Evolutionary conservation across 495 filamentous ascomycete genomes (phyloP).

Genomic region (Aspergillus nanangensis): DNA sequence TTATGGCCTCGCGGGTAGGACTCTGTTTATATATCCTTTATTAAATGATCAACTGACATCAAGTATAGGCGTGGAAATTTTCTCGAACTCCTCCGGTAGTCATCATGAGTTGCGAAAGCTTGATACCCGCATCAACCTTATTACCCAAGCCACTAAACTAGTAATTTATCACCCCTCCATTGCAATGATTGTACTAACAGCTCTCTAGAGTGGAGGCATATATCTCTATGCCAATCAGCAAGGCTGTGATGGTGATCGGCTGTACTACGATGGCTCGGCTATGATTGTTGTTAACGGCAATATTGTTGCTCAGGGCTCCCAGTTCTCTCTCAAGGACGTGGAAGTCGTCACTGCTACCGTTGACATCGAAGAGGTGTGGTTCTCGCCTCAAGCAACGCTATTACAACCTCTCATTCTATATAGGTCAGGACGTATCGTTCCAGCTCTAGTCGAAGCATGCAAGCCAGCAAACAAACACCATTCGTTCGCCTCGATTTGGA

Average conservation of each 20-base stretch:
- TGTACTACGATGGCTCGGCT: slow-evolving; percentile 69
- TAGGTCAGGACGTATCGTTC: slow-evolving; percentile 34
- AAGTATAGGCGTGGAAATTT: slow-evolving; percentile 58
- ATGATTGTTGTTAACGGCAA: slow-evolving; percentile 75
- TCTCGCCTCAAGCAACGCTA: neutral
- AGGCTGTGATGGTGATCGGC: slow-evolving; percentile 67
- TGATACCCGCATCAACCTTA: slow-evolving; percentile 66
- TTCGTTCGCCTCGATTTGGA: slow-evolving; percentile 35
- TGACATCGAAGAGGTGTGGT: slow-evolving; percentile 71
- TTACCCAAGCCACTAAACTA: slow-evolving; percentile 69
- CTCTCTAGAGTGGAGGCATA: slow-evolving; percentile 57
- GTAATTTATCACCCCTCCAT: slow-evolving; percentile 12
- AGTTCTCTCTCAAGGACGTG: slow-evolving; percentile 77
- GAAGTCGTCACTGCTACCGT: slow-evolving; percentile 79
- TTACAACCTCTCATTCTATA: neutral
- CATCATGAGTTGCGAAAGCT: slow-evolving; percentile 77
- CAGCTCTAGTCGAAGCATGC: slow-evolving; percentile 33
- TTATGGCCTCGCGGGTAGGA: slow-evolving; percentile 31
- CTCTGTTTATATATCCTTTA: neutral
- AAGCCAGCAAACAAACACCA: slow-evolving; percentile 33
- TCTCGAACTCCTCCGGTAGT: slow-evolving; percentile 70
- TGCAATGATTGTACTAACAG: neutral
- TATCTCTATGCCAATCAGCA: slow-evolving; percentile 74
- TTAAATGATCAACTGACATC: slow-evolving; percentile 8
- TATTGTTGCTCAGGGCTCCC: slow-evolving; percentile 64